A percentile compares a stretch with the other conserved stretches of the same genome.
Evolutionary conservation across 306 rosid genomes (phyloP).

Genomic region (Quercus berberidifolia): DNA sequence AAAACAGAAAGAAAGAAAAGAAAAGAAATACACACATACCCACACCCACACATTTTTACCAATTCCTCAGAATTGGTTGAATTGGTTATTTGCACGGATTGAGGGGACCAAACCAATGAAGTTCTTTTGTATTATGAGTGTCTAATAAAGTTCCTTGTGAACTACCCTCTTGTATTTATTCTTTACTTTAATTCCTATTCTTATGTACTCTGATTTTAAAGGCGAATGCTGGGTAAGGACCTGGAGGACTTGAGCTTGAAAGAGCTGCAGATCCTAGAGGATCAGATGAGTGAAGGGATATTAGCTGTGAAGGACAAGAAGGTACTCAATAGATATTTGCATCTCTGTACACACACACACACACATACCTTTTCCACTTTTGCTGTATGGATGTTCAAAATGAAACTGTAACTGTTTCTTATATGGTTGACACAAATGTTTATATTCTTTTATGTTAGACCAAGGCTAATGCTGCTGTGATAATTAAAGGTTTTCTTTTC

Average conservation of each 20-base stretch:
- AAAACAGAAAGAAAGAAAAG: too few relatives aligned
- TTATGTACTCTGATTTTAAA: conserved; percentile 14
- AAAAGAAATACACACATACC: too few relatives aligned
- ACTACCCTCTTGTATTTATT: neutral
- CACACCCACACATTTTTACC: too few relatives aligned
- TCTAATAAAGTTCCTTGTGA: neutral
- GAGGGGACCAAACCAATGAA: neutral
- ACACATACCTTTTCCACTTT: too few relatives aligned
- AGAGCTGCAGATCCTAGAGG: conserved; percentile 56
- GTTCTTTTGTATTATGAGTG: neutral
- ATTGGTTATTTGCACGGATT: neutral
- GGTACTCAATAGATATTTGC: conserved; percentile 25
- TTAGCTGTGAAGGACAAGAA: conserved; percentile 54
- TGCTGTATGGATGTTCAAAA: neutral
- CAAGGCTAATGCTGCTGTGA: too few relatives aligned
- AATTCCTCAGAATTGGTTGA: too few relatives aligned
- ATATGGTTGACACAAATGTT: neutral
- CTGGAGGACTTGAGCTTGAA: conserved; percentile 57
- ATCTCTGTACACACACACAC: neutral
- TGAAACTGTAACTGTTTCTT: neutral
- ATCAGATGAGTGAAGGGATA: conserved; percentile 52
- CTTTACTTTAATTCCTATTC: neutral
- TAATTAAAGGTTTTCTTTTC: too few relatives aligned
- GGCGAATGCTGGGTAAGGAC: conserved; percentile 65
- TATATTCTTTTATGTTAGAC: neutral